Base-by-base conservation (phyloP, 2,329 filamentous ascomycete species). In the Simplicillium sp. region DNA sequence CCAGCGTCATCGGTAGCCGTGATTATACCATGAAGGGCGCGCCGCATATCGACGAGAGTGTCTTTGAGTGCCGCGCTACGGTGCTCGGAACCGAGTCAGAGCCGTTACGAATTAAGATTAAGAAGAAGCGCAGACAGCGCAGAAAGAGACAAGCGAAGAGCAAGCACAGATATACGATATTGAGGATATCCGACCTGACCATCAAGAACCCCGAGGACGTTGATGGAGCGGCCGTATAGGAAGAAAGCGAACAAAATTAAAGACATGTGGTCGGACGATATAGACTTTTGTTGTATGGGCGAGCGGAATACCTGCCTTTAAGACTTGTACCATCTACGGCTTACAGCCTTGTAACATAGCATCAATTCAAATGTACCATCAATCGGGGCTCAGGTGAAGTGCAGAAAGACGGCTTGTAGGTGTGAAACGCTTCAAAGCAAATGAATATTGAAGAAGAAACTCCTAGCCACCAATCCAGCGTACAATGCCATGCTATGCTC, bases 121-220 rank as follows among this genome's bases (percentile, higher is more conserved):
- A 90, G 75, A 90, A 76, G 53, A 89, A 88, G 75, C 67, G 80
- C 69, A 84, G 78, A 55, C 83, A 83, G 61, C 69, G 86, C 56
- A 73, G 83, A 57, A 73, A 77, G 38, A 87, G 80, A 69, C 78
- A 75, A 44, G 83, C 92, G 9, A 82, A 74, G 67, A 96, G 87
- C 70, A 96, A 98, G 75, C 87, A 94, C 59, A 74, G 77, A 54
- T 95, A 84, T 62, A 98, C 92, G 3, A 77, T 95, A 16, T 57
- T 98, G 62, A 75, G 81, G 56, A 84, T 98, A 48, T 83, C 84
- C 57, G 86, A 97, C 64, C 58, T 97, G 47, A 82, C 75, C 57
- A 71, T 94, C 43, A 69, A 70, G 49, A 56, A 52, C 16, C 46
- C 59, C 37, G 65, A 65, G 37, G 64, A 69, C 38, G 54, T 68